Base-by-base conservation (phyloP, 116 monocot genomes). In the Iris pallida region DNA sequence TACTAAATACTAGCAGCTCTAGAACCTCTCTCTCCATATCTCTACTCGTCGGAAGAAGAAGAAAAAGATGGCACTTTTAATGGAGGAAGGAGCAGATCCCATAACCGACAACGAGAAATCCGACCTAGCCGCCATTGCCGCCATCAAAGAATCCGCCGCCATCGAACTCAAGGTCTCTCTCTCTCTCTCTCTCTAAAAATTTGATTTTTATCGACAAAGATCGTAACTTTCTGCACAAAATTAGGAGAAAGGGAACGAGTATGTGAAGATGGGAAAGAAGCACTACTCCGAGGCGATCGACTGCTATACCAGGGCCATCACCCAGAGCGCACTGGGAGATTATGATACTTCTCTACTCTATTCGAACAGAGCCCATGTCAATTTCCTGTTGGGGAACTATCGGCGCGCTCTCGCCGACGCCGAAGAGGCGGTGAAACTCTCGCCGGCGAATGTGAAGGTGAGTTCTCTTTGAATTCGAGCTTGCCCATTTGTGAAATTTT, bases 291-390 rank as follows among this genome's bases (percentile, higher is more conserved):
- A 78, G 43, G 97, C 97, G 11, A 55, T 97, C 10, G 83, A 90
- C 75, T 87, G 90, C 82, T 97, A 97, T 73, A 89, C 85, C 0
- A 92, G 81, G 71, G 92, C 97, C 13, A 89, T 97, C 40, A 74
- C 83, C 69, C 92, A 90, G 64, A 85, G 82, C 45, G 89, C 81
- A 3, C 59, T 87, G 53, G 61, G 68, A 42, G 75, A 85, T 54
- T 70, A 72, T 4, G 97, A 92, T 16, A 79, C 46, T 15, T 92
- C 92, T 4, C 55, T 90, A 56, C 73, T 97, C 9, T 88, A 74
- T 76, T 75, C 97, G 0, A 97, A 97, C 63, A 89, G 97, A 16
- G 82, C 87, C 0, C 97, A 92, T 72, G 92, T 92, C 42, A 92
- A 97, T 83, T 72, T 97, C 55, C 69, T 92, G 42, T 65, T 97